Evolutionary conservation across 2,329 filamentous ascomycete species (phyloP).

Genomic region (Davidsoniella australis): DNA sequence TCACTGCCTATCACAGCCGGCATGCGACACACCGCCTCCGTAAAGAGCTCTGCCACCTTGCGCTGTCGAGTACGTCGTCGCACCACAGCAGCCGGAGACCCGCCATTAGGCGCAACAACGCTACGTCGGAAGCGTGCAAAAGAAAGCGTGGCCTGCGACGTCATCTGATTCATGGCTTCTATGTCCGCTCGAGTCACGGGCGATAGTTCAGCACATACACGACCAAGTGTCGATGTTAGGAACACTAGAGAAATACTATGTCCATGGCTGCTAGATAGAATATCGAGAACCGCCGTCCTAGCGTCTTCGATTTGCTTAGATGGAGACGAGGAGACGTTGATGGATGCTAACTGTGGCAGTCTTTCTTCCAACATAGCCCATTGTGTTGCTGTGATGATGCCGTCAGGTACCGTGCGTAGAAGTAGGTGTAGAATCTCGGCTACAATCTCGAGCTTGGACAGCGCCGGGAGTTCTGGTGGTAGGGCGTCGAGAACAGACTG

Average conservation of each 20-base stretch:
- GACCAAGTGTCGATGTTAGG: constrained; percentile 56
- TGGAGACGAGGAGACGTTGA: constrained; percentile 10
- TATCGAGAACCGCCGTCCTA: constrained; percentile 48
- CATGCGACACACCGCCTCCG: constrained; percentile 41
- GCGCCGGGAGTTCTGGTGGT: constrained; percentile 40
- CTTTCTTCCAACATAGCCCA: constrained; percentile 50
- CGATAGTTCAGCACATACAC: constrained; percentile 31
- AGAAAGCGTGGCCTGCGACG: constrained; percentile 19
- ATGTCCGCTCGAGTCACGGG: constrained; percentile 15
- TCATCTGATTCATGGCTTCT: constrained; percentile 13
- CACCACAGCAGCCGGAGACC: constrained; percentile 18
- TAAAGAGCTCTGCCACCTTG: constrained; percentile 48
- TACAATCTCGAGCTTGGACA: constrained; percentile 58
- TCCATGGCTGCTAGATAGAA: constrained; percentile 51
- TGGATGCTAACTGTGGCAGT: constrained; percentile 26
- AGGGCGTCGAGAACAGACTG: constrained; percentile 43
- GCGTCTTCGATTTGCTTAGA: constrained; percentile 22
- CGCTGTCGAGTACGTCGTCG: constrained; percentile 42
- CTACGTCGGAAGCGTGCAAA: constrained; percentile 28
- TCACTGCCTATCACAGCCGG: constrained; percentile 31
- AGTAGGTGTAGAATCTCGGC: constrained; percentile 58
- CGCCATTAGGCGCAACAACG: constrained; percentile 12
- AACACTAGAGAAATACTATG: constrained; percentile 87
- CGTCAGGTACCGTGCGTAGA: constrained; percentile 57
- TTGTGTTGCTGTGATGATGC: constrained; percentile 52